Evolutionary conservation across 805 yeast species (phyloP), one percentile per base, ranked within the genome.

Genomic region (Candida sithepensis): DNA sequence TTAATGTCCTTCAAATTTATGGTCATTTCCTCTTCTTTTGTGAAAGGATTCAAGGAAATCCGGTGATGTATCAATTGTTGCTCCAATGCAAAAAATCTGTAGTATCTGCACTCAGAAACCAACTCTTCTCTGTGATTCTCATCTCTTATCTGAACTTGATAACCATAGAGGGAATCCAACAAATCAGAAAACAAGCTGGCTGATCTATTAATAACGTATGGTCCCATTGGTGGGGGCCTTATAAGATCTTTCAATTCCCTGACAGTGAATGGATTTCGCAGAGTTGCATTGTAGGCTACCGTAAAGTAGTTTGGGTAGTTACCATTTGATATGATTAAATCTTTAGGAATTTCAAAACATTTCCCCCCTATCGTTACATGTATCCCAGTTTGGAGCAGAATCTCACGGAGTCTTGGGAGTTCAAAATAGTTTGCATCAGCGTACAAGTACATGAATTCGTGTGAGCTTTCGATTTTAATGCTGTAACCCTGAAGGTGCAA

Each of bases 401-500:
- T 55, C 8, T 69, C 58, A 50, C 75, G 75, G 39, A 90, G 70
- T 43, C 79, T 72, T 3, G 79, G 79, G 42, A 90, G 69, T 43
- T 79, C 77, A 66, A 81, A 90, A 63, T 88, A 90, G 56, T 73
- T 69, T 0, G 94, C 82, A 64, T 90, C 97, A 3, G 80, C 68
- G 63, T 79, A 78, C 14, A 88, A 56, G 55, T 81, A 77, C 16
- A 82, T 75, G 58, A 74, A 86, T 45, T 82, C 82, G 36, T 71
- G 75, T 41, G 82, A 92, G 52, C 77, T 70, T 3, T 70, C 67
- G n/a, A 88, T 72, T 22, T 74, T 71, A 21, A 89, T 68, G 51
- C 79, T 74, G 58, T 91, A 90, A 0, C 97, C 96, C 63, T 86
- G 96, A 34, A 90, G 67, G 68, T 91, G 96, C 49, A 70, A 60